Evolutionary conservation across 2,329 filamentous ascomycete genomes (phyloP).

Genomic region (Fusarium graminum): DNA sequence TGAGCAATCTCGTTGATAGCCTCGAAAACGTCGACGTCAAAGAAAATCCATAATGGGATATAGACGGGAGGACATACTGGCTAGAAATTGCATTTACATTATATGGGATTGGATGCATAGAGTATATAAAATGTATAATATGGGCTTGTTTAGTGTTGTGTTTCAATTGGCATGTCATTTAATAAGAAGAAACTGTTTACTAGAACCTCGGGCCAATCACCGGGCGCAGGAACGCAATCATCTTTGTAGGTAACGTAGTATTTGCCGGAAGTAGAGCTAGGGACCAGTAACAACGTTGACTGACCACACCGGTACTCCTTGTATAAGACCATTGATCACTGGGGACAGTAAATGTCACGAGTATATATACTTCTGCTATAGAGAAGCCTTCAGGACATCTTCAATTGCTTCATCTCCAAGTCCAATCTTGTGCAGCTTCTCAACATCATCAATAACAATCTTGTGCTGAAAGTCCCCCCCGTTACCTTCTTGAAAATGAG

Average conservation of each 20-base stretch:
- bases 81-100: too few species aligned
- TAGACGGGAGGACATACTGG: accelerated
- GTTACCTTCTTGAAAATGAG: conserved; percentile 13
- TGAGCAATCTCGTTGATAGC: conserved; percentile 45
- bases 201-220: too few species aligned
- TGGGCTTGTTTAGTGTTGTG: too few species aligned
- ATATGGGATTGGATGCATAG: too few species aligned
- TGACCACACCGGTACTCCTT: neutral
- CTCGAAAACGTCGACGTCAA: conserved; percentile 25
- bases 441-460: conserved; percentile 2
- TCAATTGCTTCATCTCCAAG: conserved; percentile 12
- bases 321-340: neutral
- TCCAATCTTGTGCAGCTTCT: conserved; percentile 13
- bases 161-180: too few species aligned
- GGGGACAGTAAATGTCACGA: neutral
- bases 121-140: too few species aligned
- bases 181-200: too few species aligned
- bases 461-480: conserved; percentile 22
- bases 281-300: neutral
- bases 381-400: neutral
- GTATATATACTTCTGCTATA: neutral
- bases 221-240: too few species aligned
- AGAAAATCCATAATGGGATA: neutral
- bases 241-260: too few species aligned
- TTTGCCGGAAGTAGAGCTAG: too few species aligned